phyloP scores from a whole-genome alignment of 2,329 filamentous ascomycete genomes.

The Aspergillus ustus region DNA sequence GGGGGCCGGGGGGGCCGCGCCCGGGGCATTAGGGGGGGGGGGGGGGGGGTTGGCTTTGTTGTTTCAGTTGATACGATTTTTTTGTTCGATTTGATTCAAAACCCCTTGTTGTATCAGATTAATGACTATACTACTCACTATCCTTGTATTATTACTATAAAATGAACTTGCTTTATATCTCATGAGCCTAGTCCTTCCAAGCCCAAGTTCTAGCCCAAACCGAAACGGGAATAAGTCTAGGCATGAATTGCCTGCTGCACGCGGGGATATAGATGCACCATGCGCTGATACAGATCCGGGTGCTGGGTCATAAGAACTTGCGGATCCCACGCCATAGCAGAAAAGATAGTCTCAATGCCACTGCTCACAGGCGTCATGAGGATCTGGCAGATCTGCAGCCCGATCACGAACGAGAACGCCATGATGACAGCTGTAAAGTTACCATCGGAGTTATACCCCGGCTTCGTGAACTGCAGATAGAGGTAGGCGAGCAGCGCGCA shows the following conservation, averaged over 20 bases:
- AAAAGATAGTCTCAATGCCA: constrained; percentile 91
- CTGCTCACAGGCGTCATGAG: constrained; percentile 87
- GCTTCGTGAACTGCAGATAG: constrained; percentile 83
- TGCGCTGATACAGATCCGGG: constrained; percentile 76
- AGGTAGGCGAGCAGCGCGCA: constrained; percentile 82
- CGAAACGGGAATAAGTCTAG: not conserved
- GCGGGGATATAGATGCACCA: constrained; percentile 82
- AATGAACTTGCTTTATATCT: not conserved
- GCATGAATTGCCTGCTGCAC: constrained; percentile 78
- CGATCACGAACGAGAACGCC: constrained; percentile 86
- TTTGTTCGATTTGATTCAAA: not conserved
- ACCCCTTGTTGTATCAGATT: not conserved
- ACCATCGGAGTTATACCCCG: constrained; percentile 72
- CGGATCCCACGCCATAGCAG: constrained; percentile 71
- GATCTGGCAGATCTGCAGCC: constrained; percentile 84
- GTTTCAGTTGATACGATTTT: not conserved
- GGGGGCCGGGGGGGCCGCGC: too few species aligned
- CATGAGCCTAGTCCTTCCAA: not conserved
- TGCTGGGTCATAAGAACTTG: constrained; percentile 77
- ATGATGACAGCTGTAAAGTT: constrained; percentile 76
- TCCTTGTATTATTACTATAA: not conserved
- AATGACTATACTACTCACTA: not conserved
- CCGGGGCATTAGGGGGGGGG: too few species aligned
- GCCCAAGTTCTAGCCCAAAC: not conserved
- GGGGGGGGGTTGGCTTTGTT: not conserved